Conservation (phyloP, 345 rosid species). For the Theobroma cacao region DNA sequence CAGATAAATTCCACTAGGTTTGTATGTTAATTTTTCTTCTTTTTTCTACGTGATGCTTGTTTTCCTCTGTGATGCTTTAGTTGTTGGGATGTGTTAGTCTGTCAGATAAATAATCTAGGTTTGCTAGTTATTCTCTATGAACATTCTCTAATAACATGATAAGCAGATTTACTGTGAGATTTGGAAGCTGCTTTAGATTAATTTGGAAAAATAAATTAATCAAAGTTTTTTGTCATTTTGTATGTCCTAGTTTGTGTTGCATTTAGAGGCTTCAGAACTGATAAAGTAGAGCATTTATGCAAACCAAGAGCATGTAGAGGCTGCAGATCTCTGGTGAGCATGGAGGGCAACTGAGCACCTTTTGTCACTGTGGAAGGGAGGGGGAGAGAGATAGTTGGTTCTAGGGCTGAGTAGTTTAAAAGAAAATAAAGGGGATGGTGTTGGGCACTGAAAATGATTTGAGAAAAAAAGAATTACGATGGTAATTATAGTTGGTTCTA, state of each 20-base stretch:
- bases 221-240: neutral
- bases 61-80: neutral
- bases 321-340: too few relatives aligned
- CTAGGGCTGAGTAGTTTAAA: too few relatives aligned
- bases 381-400: too few relatives aligned
- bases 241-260: neutral
- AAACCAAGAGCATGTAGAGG: too few relatives aligned
- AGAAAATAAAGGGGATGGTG: too few relatives aligned
- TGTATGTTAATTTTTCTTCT: neutral
- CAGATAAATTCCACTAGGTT: neutral
- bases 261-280: neutral
- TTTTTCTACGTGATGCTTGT: neutral
- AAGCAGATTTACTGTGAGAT: neutral
- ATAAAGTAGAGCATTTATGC: neutral
- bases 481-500: too few relatives aligned
- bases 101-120: neutral
- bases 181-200: neutral
- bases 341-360: too few relatives aligned
- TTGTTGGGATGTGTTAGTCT: neutral
- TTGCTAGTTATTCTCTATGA: neutral
- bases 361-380: too few relatives aligned
- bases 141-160: neutral
- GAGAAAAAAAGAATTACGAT: too few relatives aligned
- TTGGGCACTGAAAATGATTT: too few relatives aligned
- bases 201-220: neutral